These are phyloP conservation scores for Talaromyces sp. DNA, from an alignment of 2,329 filamentous ascomycete species.

Conservation along the genomic window DNA sequence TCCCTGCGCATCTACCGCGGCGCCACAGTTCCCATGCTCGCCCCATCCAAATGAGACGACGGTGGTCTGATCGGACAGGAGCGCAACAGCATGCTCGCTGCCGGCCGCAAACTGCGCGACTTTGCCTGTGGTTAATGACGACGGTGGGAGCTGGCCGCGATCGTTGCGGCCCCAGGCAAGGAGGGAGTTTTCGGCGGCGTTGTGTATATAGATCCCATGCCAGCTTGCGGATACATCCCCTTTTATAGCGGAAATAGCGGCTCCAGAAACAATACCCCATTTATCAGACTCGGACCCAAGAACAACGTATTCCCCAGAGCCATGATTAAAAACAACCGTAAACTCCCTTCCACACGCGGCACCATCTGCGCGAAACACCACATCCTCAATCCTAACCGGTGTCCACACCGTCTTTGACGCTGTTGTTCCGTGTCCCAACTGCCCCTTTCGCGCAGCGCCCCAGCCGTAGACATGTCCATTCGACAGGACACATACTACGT, in stretches of 20 bases:
- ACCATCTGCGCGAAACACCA: conserved; percentile 52
- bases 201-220: conserved; percentile 72
- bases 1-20: conserved; percentile 53
- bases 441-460: conserved; percentile 81
- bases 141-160: conserved; percentile 73
- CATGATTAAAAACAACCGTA: conserved; percentile 61
- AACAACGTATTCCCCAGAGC: conserved; percentile 57
- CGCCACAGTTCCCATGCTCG: conserved; percentile 94
- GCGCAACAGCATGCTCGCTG: conserved; percentile 80
- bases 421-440: conserved; percentile 56
- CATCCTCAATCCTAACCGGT: conserved; percentile 56
- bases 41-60: conserved; percentile 93
- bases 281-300: conserved; percentile 69
- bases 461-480: conserved; percentile 80
- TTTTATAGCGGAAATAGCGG: conserved; percentile 34
- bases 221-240: conserved; percentile 75
- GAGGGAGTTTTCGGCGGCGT: conserved; percentile 51
- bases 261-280: conserved; percentile 57
- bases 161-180: conserved; percentile 78
- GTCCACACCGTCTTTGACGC: conserved; percentile 43
- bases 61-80: conserved; percentile 55
- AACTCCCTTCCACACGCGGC: conserved; percentile 82
- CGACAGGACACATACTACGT: conserved; percentile 66
- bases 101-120: conserved; percentile 67
- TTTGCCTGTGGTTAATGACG: conserved; percentile 26